Conservation (phyloP, 805 yeast genomes). For the Schwanniomyces polymorphus region DNA sequence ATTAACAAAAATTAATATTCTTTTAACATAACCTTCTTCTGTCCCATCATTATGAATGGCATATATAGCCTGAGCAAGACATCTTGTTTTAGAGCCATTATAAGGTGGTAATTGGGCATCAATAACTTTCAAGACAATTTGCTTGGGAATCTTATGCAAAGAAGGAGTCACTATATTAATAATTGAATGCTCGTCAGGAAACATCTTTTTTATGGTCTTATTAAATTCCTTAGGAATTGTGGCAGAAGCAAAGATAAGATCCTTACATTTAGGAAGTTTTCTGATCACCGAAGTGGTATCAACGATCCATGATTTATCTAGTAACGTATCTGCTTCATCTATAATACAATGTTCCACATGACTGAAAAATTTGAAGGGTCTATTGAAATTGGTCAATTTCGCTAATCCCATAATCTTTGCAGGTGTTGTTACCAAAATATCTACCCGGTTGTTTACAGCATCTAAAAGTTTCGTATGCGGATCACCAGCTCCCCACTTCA, state of each 20-base stretch:
- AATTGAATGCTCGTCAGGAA: constrained; percentile 54
- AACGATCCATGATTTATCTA: constrained; percentile 76
- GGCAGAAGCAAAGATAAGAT: constrained; percentile 81
- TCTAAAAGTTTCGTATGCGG: constrained; percentile 54
- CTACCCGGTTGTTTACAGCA: constrained; percentile 54
- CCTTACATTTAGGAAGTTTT: constrained; percentile 52
- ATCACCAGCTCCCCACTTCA: constrained; percentile 64
- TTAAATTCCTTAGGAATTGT: constrained; percentile 83
- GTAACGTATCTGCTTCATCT: constrained; percentile 92
- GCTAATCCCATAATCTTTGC: constrained; percentile 56
- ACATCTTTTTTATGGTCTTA: constrained; percentile 54
- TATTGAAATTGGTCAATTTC: constrained; percentile 26
- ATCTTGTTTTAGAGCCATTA: constrained; percentile 78
- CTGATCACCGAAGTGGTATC: constrained; percentile 60
- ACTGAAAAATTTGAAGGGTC: constrained; percentile 38
- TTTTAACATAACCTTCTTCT: constrained; percentile 71
- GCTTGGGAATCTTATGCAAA: constrained; percentile 79
- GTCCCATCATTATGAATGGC: constrained; percentile 84
- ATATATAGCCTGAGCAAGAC: constrained; percentile 83
- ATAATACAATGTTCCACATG: constrained; percentile 63
- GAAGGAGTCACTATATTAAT: constrained; percentile 73
- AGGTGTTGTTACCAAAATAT: constrained; percentile 85
- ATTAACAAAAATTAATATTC: constrained; percentile 85
- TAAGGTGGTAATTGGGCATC: constrained; percentile 80
- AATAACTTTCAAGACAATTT: constrained; percentile 68